Base-by-base conservation (phyloP, 2,329 filamentous ascomycete genomes). In the Pseudogymnoascus sp. region DNA sequence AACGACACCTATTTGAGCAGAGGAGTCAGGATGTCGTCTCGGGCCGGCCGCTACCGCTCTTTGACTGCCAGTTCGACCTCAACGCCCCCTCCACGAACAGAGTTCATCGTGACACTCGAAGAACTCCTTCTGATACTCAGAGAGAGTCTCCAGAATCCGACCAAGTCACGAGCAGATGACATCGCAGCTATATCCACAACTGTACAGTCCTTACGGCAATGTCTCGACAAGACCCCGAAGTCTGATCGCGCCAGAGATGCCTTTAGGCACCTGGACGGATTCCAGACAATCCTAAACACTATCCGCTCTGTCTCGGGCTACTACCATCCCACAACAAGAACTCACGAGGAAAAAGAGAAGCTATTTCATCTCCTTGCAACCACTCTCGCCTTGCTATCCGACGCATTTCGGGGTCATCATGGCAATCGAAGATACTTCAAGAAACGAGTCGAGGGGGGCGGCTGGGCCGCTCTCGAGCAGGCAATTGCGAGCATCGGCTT, bases 341-440 rank as follows among this genome's bases (percentile, higher is more conserved):
- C 77, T 60, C 76, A 84, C 40, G 77, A 84, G 53, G 86, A 91
- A 65, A 89, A 87, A 73, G 77, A 80, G 63, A 80, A 81, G 50
- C 79, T 90, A 64, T 89, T 91, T 70, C 82, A 84, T 65, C 78
- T 93, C 17, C 78, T 96, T 17, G 85, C 91, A 70, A 82, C 82
- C 7, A 82, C 89, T n/a, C 78, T 95, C 40, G 85, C 85, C 33
- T 84, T 95, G 13, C 77, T 97, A 29, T 88, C 89, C 1, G 68
- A 73, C 63, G 68, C 70, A 38, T 82, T 99, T 67, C 84, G 86
- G 62, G 86, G 86, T 53, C 92, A 97, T 74, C 82, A 88, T 56
- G 93, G 93, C 19, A 99, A 97, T 76, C 84, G 88, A 71, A 85
- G 90, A 69, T 97, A 93, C 77, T 97, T 97, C 73, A 84, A 86